Conservation (phyloP, 192 early-diverging fungal genomes). For the Glomus cerebriforme region DNA sequence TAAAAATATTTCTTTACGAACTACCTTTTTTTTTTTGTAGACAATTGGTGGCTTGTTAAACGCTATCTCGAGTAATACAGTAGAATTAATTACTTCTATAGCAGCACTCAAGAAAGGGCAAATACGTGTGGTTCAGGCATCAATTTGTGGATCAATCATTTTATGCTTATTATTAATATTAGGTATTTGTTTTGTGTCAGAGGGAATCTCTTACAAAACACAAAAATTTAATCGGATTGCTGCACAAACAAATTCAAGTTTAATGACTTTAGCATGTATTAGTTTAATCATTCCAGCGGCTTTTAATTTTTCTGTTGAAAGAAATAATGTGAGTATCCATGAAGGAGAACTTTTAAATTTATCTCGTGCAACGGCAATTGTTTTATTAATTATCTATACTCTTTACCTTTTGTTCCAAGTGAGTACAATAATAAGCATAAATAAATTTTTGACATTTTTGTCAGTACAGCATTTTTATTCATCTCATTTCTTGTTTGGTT, state of each 20-base stretch:
- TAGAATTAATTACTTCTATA: conserved; percentile 83
- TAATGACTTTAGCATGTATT: conserved; percentile 65
- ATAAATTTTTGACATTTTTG: too few species aligned
- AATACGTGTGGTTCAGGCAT: conserved; percentile 83
- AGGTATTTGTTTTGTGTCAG: conserved; percentile 83
- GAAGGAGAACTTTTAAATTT: conserved; percentile 48
- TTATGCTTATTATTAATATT: conserved; percentile 83
- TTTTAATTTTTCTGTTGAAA: conserved; percentile 34
- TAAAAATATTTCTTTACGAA: too few species aligned
- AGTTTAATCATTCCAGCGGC: conserved; percentile 72
- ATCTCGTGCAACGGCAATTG: conserved; percentile 67
- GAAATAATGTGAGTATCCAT: conserved; percentile 33
- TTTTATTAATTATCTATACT: conserved; percentile 67
- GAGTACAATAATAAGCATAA: too few species aligned
- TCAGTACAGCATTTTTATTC: conserved; percentile 40
- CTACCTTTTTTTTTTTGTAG: too few species aligned
- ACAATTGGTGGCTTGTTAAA: conserved; percentile 60
- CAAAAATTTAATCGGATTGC: conserved; percentile 70
- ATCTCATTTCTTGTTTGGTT: background rate
- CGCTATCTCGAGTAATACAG: conserved; percentile 79
- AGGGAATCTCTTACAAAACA: conserved; percentile 72
- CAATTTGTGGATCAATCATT: conserved; percentile 86
- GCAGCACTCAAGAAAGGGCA: conserved; percentile 78
- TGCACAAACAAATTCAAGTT: conserved; percentile 70
- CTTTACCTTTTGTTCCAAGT: too few species aligned